These are phyloP conservation scores for Quercus lobata DNA, from an alignment of 331 rosid genomes.

Conservation along the genomic window DNA sequence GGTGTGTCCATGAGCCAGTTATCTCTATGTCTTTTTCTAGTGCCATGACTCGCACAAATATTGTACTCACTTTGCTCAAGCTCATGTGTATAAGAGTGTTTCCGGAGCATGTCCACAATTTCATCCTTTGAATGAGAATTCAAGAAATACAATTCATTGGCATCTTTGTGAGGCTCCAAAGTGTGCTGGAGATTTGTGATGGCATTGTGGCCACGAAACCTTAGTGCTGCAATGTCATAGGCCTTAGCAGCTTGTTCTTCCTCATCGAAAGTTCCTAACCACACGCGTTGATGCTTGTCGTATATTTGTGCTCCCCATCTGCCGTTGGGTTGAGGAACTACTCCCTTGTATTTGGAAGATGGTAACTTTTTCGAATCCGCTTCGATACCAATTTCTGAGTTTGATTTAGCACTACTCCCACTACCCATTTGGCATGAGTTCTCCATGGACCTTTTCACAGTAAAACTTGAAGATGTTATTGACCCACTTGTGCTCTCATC, in stretches of 20 bases:
- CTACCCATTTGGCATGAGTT: neutral
- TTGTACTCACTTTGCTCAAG: conserved; percentile 15
- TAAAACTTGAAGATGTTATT: neutral
- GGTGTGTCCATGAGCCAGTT: neutral
- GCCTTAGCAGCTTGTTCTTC: conserved; percentile 26
- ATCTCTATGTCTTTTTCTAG: neutral
- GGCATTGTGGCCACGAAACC: conserved; percentile 11
- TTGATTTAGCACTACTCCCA: neutral
- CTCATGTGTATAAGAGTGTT: conserved; percentile 19
- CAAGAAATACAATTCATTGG: conserved; percentile 9
- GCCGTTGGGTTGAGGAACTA: conserved; percentile 29
- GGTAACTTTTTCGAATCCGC: conserved; percentile 14
- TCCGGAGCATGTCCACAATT: conserved; percentile 30
- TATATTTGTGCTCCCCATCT: conserved; percentile 35
- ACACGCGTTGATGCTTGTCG: conserved; percentile 27
- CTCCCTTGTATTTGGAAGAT: conserved; percentile 28
- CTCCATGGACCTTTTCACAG: neutral
- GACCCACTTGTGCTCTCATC: neutral
- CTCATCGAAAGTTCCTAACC: conserved; percentile 26
- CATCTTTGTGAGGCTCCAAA: neutral
- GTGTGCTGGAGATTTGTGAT: neutral
- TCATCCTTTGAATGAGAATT: conserved; percentile 26
- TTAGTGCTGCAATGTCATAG: conserved; percentile 20
- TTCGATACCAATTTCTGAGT: neutral
- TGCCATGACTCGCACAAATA: neutral